A percentile compares a stretch with the other conserved stretches of the same genome.
Conservation (phyloP, 2,329 filamentous ascomycete genomes). For the Cladosporium halotolerans region DNA sequence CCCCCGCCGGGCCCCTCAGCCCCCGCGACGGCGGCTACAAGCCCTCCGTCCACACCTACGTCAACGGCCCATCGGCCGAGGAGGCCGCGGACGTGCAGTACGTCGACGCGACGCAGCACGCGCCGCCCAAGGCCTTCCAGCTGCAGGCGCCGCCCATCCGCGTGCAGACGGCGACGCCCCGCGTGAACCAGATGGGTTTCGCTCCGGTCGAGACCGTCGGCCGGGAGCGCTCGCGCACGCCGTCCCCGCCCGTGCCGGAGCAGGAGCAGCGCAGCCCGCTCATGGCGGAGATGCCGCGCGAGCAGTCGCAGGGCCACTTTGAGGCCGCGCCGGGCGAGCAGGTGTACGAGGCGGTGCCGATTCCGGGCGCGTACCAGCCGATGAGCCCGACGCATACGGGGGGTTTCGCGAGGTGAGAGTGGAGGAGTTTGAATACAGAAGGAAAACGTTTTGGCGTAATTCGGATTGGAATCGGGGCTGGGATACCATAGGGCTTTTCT, state of each 20-base stretch:
- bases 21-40: conserved; percentile 48
- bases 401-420: background rate
- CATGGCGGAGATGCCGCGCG: conserved; percentile 30
- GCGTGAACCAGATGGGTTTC: conserved; percentile 57
- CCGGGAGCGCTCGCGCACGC: conserved; percentile 17
- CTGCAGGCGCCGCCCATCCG: conserved; percentile 79
- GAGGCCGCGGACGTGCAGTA: conserved; percentile 49
- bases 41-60: conserved; percentile 36
- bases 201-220: conserved; percentile 34
- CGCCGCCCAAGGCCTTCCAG: conserved; percentile 59
- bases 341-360: conserved; percentile 78
- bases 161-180: conserved; percentile 71
- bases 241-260: conserved; percentile 20
- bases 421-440: background rate
- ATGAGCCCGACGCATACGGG: conserved; percentile 16
- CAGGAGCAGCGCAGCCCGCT: conserved; percentile 35
- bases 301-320: conserved; percentile 57
- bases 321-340: conserved; percentile 71
- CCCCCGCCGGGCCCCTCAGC: conserved; percentile 51
- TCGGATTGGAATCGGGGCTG: background rate
- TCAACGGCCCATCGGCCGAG: conserved; percentile 31
- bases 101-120: conserved; percentile 49
- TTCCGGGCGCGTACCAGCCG: conserved; percentile 69
- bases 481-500: background rate
- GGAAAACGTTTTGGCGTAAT: background rate